Evolutionary conservation across 306 rosid species (phyloP), one percentile per base, ranked within the genome.

Genomic region (Amphicarpaea edgeworthii): DNA sequence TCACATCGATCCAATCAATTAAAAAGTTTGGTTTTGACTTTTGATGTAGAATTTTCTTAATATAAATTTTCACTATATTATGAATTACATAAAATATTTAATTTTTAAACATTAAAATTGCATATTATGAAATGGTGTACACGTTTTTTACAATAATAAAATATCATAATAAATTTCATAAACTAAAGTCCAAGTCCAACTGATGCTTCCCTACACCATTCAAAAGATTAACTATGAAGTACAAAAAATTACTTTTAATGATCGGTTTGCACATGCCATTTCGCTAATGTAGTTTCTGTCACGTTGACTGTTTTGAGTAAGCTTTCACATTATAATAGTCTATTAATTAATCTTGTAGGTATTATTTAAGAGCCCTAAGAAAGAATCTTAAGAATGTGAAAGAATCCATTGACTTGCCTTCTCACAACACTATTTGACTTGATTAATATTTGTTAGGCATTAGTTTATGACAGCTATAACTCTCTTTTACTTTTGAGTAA

Each of bases 351-450:
- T 67, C 16, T 54, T 40, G 5, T 42, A 7, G n/a, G n/a, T 17
- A 50, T 11, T 11, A 69, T 64, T 45, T 10, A n/a, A 21, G 12
- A 43, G 30, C 14, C 8, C 34, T 16, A 9, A 34, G 17, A 68
- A 65, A 68, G 34, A 80, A 66, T 66, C 45, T 80, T 57, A 80
- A 67, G 70, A 55, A 66, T 53, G 54, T 65, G 62, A 73, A 66
- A 53, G 77, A 67, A 59, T 68, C 67, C 15, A 68, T 68, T 68
- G 76, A 69, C 64, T 69, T 69, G 11, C 30, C 51, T 46, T 76
- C 34, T n/a, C 3, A 64, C 47, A 45, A 32, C 62, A 55, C 6
- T 54, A 3, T 24, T 54, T 67, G 76, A 77, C 82, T 71, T 55
- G 8, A 70, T 47, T 60, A 5, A 28, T 28, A 47, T 60, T 47